Conservation (phyloP, 2,329 filamentous ascomycete species). For the Neocucurbitaria cava region DNA sequence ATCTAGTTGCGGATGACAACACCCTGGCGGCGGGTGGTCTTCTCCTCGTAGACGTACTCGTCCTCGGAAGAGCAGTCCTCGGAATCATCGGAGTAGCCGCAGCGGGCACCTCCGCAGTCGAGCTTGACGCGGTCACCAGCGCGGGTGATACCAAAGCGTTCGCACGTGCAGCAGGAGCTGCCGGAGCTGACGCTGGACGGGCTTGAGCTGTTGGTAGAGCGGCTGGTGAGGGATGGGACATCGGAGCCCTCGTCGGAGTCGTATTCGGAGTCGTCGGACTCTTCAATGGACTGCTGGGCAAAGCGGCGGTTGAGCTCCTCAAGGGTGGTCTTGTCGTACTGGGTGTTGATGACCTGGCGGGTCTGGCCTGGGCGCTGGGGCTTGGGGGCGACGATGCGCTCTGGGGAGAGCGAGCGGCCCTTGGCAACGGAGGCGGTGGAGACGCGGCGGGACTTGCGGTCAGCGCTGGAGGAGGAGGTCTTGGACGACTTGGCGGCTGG, state of each 20-base stretch:
- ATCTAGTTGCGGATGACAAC: conserved; percentile 51
- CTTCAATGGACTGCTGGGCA: conserved; percentile 67
- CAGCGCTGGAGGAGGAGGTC: conserved; percentile 51
- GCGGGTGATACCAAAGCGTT: conserved; percentile 95
- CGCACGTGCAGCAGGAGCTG: conserved; percentile 78
- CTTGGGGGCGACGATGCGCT: conserved; percentile 89
- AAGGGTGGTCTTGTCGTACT: conserved; percentile 77
- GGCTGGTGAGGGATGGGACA: conserved; percentile 72
- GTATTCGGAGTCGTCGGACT: conserved; percentile 61
- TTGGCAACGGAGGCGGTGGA: conserved; percentile 74
- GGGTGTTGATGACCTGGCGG: conserved; percentile 81
- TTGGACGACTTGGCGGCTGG: conserved; percentile 61
- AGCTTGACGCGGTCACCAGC: conserved; percentile 92
- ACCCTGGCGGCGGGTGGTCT: conserved; percentile 56
- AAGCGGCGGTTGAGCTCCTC: conserved; percentile 83
- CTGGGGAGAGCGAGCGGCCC: conserved; percentile 85
- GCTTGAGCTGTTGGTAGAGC: conserved; percentile 73
- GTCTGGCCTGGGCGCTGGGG: conserved; percentile 88
- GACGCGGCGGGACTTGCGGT: conserved; percentile 60
- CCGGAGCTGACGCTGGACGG: conserved; percentile 65
- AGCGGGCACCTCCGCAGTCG: conserved; percentile 89
- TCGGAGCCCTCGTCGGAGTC: conserved; percentile 71
- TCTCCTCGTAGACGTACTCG: conserved; percentile 61
- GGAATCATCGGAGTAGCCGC: conserved; percentile 78
- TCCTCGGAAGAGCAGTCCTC: conserved; percentile 75